Evolutionary conservation across 139 green algal genomes (phyloP).

Genomic region (Zygnema circumcarinatum): DNA sequence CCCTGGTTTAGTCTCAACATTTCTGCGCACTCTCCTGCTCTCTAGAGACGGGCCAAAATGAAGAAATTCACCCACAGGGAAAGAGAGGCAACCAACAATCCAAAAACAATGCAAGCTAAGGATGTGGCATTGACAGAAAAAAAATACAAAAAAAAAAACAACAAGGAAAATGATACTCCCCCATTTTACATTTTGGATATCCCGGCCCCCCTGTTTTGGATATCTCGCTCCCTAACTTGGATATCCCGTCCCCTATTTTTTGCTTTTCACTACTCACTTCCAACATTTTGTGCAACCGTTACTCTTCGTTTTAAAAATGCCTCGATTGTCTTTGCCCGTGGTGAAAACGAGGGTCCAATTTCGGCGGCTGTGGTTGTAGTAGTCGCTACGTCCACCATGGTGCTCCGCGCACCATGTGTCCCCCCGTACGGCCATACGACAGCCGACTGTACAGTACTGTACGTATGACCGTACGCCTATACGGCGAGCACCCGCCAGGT

Average conservation of each 20-base stretch:
- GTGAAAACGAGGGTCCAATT: no score
- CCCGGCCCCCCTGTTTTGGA: background rate
- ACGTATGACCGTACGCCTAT: no score
- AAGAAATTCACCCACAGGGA: background rate
- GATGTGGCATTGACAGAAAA: background rate
- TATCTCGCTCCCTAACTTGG: background rate
- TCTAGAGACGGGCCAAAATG: background rate
- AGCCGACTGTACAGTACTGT: no score
- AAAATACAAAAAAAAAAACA: conserved; percentile 18
- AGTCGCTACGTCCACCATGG: no score
- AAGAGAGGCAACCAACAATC: background rate
- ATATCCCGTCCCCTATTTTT: background rate
- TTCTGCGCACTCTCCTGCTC: no score
- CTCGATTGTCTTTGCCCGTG: no score
- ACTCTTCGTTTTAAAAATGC: background rate
- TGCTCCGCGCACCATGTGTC: no score
- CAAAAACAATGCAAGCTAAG: background rate
- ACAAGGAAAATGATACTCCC: conserved; percentile 5
- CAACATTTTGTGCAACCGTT: background rate
- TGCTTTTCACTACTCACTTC: background rate
- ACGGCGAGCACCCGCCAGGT: no score
- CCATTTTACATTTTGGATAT: background rate
- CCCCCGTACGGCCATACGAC: no score
- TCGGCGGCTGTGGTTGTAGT: no score
- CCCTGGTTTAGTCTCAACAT: no score